Evolutionary conservation across 495 filamentous ascomycete genomes (phyloP).

Genomic region (Penicillium mononematosum): DNA sequence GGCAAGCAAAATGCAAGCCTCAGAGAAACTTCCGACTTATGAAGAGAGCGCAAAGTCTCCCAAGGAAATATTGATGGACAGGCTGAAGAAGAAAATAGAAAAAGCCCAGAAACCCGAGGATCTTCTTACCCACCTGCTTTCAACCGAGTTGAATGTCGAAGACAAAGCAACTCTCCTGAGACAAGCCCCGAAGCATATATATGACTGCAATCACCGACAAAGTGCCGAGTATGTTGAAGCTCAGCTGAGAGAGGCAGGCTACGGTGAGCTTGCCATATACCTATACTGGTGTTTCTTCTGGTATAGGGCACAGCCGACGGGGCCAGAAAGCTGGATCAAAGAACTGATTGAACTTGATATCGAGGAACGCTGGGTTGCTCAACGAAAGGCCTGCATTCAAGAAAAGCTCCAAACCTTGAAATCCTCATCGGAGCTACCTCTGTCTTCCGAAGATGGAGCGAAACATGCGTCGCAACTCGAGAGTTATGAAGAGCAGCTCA

Average conservation of each 20-base stretch:
- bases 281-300: too few species aligned
- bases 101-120: not conserved
- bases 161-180: not conserved
- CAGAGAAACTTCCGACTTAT: not conserved
- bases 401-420: too few species aligned
- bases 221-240: too few species aligned
- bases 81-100: not conserved
- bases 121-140: not conserved
- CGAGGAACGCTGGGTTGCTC: not conserved
- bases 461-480: too few species aligned
- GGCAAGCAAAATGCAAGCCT: constrained; percentile 7
- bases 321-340: not conserved
- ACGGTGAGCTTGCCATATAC: not conserved
- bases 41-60: not conserved
- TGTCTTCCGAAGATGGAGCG: too few species aligned
- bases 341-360: not conserved
- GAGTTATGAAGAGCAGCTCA: too few species aligned
- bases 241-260: not conserved
- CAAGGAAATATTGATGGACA: not conserved
- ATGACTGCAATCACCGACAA: too few species aligned
- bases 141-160: not conserved
- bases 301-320: too few species aligned
- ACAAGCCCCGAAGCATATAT: too few species aligned
- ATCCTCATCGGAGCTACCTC: too few species aligned
- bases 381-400: not conserved